Evolutionary conservation across 192 early-diverging fungal genomes (phyloP).

Genomic region (Dissophora ornata): DNA sequence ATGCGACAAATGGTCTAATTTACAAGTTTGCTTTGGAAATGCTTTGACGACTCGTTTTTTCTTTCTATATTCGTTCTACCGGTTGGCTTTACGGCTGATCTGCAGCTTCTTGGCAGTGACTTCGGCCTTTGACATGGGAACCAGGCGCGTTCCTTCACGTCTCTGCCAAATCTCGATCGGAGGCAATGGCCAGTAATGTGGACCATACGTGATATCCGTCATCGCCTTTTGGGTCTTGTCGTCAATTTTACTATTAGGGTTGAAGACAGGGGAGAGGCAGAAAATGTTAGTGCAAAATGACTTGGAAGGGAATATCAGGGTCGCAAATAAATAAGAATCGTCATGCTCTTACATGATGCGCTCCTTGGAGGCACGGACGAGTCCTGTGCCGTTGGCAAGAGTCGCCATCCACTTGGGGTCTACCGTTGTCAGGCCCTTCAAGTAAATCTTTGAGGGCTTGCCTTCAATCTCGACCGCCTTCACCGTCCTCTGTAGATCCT

Average conservation of each 20-base stretch:
- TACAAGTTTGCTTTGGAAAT: too few relatives aligned
- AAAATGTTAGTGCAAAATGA: conserved; percentile 1
- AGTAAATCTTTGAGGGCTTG: conserved; percentile 48
- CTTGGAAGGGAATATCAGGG: too few relatives aligned
- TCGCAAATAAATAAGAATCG: too few relatives aligned
- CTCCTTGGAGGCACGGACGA: conserved; percentile 51
- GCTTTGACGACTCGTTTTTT: too few relatives aligned
- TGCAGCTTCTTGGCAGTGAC: conserved; percentile 52
- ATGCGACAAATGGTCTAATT: too few relatives aligned
- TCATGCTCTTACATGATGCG: conserved; percentile 55
- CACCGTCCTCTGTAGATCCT: conserved; percentile 73
- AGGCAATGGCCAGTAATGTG: conserved; percentile 76
- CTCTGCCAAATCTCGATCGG: conserved; percentile 73
- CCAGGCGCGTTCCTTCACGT: conserved; percentile 72
- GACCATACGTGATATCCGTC: conserved; percentile 72
- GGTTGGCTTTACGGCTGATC: conserved; percentile 54
- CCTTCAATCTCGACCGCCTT: conserved; percentile 54
- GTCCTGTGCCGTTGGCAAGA: conserved; percentile 69
- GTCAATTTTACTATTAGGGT: conserved; percentile 57
- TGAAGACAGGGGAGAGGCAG: background rate
- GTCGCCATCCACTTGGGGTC: conserved; percentile 85
- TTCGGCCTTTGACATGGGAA: conserved; percentile 57
- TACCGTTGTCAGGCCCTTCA: conserved; percentile 75
- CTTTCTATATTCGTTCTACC: too few relatives aligned
- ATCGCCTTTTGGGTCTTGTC: conserved; percentile 62